phyloP scores from a whole-genome alignment of 805 yeast genomes.

The Myxozyma lipomycoides region DNA sequence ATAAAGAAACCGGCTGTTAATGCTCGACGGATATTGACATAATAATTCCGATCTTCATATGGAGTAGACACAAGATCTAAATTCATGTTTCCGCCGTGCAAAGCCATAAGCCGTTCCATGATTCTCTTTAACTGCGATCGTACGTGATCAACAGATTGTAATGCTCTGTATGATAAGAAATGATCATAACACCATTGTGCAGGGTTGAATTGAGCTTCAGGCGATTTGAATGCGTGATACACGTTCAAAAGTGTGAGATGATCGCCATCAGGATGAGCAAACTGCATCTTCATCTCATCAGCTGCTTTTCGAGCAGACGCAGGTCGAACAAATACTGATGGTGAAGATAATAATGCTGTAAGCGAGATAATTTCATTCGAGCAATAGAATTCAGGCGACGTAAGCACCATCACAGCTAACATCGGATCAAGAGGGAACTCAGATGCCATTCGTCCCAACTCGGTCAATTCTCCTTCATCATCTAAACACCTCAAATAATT shows the following conservation, averaged over 20 bases:
- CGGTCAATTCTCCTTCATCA: slow-evolving; percentile 86
- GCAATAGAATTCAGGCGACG: slow-evolving; percentile 79
- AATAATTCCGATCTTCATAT: slow-evolving; percentile 59
- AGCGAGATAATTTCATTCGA: slow-evolving; percentile 84
- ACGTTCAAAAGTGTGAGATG: slow-evolving; percentile 88
- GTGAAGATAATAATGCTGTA: slow-evolving; percentile 87
- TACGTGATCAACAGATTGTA: slow-evolving; percentile 81
- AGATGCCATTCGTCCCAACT: slow-evolving; percentile 85
- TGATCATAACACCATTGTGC: slow-evolving; percentile 90
- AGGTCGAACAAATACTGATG: slow-evolving; percentile 92
- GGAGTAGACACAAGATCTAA: slow-evolving; percentile 68
- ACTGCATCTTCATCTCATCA: slow-evolving; percentile 80
- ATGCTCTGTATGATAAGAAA: slow-evolving; percentile 76
- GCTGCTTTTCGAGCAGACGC: slow-evolving; percentile 81
- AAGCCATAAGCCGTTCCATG: slow-evolving; percentile 54
- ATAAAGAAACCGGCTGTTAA: slow-evolving; percentile 90
- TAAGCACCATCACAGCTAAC: slow-evolving; percentile 88
- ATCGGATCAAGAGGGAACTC: slow-evolving; percentile 94
- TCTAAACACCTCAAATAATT: slow-evolving; percentile 85
- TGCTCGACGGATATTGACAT: slow-evolving; percentile 78
- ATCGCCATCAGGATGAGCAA: slow-evolving; percentile 94
- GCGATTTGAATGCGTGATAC: slow-evolving; percentile 73
- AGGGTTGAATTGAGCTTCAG: slow-evolving; percentile 57
- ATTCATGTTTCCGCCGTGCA: neutral
- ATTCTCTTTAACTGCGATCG: slow-evolving; percentile 75